Evolutionary conservation across 2,329 filamentous ascomycete species (phyloP), one percentile per base, ranked within the genome.

Genomic region (Ophiostoma himal-ulmi): DNA sequence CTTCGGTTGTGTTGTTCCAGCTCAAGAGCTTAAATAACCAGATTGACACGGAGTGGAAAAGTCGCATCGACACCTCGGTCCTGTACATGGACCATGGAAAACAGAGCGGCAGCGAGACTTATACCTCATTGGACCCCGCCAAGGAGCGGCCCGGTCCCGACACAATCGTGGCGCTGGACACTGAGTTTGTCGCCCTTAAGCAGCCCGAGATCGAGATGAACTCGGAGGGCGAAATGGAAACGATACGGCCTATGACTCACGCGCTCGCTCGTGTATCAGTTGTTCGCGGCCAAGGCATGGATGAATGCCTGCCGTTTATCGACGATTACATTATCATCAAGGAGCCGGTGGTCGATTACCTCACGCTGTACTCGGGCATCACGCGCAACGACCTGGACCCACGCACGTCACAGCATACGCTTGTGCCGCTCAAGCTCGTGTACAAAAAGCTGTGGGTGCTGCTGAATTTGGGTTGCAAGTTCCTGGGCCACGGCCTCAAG

Each of bases 371-470:
- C 82, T 98, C 94, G 0, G 95, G 95, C 60, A 96, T 99, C 75
- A 91, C 90, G 5, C 86, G 90, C 1, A 90, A 91, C 30, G 95
- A 99, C 77, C 84, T 99, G 10, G 93, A 97, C 75, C 88, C 90
- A 4, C 85, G 88, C 70, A 84, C 86, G n/a, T 91, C 91, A 62
- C 87, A 85, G 69, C 94, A 97, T 79, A 92, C 93, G 70, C 86
- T 98, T 0, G 89, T 98, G 10, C 86, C 91, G 1, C 84, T 98
- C 57, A 99, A 99, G 78, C 87, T 91, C 71, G 94, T 92, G 1
- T 99, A 98, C 84, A 99, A 99, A 81, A 97, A 97, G 79, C 88
- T 99, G 39, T 99, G 96, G 96, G 87, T 98, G 20, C 85, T 99
- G 22, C 86, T 99, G 41, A 99, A 99, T 77, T 85, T 98, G 0